phyloP scores from a whole-genome alignment of 345 rosid genomes.

The Leavenworthia alabamica region DNA sequence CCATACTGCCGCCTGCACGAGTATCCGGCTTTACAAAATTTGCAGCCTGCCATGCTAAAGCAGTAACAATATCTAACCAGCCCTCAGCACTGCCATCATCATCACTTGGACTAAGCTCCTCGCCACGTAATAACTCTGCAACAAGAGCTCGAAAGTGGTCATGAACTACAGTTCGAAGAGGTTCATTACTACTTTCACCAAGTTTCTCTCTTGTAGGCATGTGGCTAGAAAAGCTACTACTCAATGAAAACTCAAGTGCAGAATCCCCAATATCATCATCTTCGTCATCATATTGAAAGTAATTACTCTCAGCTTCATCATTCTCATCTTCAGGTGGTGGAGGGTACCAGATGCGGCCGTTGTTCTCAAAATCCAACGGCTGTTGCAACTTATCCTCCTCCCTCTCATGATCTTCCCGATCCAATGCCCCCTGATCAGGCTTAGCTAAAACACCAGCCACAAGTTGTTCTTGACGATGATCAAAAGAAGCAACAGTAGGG shows the following conservation, averaged over 20 bases:
- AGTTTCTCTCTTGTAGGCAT: constrained; percentile 62
- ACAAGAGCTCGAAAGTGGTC: constrained; percentile 98
- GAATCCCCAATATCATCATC: constrained; percentile 85
- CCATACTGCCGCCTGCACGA: constrained; percentile 98
- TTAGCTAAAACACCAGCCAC: constrained; percentile 45
- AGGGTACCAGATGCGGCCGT: constrained; percentile 81
- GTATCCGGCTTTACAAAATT: constrained; percentile 94
- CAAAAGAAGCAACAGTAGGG: constrained; percentile 47
- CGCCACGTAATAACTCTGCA: constrained; percentile 72
- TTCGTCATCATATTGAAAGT: constrained; percentile 71
- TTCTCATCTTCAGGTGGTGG: constrained; percentile 86
- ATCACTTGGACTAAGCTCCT: constrained; percentile 45
- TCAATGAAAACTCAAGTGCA: constrained; percentile 59
- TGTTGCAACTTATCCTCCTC: constrained; percentile 37
- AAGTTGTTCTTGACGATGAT: constrained; percentile 30
- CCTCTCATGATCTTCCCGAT: constrained; percentile 40
- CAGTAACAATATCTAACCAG: constrained; percentile 82
- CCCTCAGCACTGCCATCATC: constrained; percentile 54
- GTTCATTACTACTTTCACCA: constrained; percentile 60
- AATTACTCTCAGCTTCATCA: constrained; percentile 67
- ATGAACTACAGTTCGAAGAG: constrained; percentile 63
- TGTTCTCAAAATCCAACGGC: constrained; percentile 79
- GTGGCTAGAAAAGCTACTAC: constrained; percentile 64
- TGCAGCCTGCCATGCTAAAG: constrained; percentile 92
- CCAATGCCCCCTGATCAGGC: constrained; percentile 43